Evolutionary conservation across 352 stramenopile genomes (phyloP).

Genomic region (Phytophthora macrochlamydospora): DNA sequence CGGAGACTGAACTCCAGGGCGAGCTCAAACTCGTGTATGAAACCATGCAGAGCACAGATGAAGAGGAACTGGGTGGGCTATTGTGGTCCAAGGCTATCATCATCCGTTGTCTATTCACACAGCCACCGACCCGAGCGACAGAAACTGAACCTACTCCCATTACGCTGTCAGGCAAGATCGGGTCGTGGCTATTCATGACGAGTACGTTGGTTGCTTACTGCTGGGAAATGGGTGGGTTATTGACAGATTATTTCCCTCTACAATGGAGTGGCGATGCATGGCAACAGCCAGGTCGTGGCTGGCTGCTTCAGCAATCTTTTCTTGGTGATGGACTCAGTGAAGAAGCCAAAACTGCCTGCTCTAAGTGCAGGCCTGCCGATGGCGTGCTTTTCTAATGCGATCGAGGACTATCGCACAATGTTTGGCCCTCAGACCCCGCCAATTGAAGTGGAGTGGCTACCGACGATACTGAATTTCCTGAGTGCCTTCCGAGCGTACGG

Average conservation of each 20-base stretch:
- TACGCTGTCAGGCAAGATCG: constrained; percentile 58
- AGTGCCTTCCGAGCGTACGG: too few species aligned
- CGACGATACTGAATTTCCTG: too few species aligned
- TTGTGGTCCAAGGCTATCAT: constrained; percentile 84
- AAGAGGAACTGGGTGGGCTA: constrained; percentile 56
- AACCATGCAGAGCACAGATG: constrained; percentile 29
- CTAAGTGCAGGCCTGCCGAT: constrained; percentile 55
- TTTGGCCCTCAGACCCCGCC: too few species aligned
- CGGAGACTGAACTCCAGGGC: too few species aligned
- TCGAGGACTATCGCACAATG: too few species aligned
- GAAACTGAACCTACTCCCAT: constrained; percentile 11
- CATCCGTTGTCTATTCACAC: constrained; percentile 52
- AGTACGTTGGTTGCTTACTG: constrained; percentile 2
- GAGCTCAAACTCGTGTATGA: too few species aligned
- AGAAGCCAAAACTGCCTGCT: constrained; percentile 10
- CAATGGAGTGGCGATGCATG: constrained; percentile 71
- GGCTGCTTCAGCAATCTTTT: constrained; percentile 82
- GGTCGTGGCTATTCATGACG: constrained; percentile 64
- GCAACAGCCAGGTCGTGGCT: constrained; percentile 64
- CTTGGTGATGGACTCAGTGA: constrained; percentile 35
- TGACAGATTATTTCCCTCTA: constrained; percentile 14
- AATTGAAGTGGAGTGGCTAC: too few species aligned
- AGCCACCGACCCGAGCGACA: constrained; percentile 12
- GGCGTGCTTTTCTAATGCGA: constrained; percentile 16
- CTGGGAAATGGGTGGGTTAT: background rate